A percentile compares a stretch with the other conserved stretches of the same genome.
phyloP scores from a whole-genome alignment of 23 red algal species.

The Gracilaria vermiculophylla region DNA sequence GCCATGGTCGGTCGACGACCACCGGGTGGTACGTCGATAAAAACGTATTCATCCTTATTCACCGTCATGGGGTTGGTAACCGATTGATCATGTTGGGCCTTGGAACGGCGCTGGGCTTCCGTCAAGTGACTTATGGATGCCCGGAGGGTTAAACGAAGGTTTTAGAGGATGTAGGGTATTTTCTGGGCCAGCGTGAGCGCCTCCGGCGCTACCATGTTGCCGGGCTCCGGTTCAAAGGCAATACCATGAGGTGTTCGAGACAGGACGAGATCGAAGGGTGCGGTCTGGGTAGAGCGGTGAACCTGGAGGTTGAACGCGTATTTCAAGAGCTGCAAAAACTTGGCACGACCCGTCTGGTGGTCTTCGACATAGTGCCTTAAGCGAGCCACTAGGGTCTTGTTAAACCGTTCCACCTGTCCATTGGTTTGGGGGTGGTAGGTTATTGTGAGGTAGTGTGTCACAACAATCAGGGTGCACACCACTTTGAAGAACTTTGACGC shows the following conservation, averaged over 20 bases:
- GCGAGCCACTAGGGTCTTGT: background rate
- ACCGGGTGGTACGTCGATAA: background rate
- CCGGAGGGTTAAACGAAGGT: background rate
- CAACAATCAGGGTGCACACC: background rate
- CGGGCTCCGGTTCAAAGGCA: background rate
- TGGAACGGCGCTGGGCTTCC: background rate
- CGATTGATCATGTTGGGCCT: background rate
- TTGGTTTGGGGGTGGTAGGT: slow-evolving; percentile 30
- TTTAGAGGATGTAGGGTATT: background rate
- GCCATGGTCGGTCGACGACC: background rate
- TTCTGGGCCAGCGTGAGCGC: background rate
- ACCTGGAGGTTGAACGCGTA: slow-evolving; percentile 28
- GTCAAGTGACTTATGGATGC: background rate
- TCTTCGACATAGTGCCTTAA: slow-evolving; percentile 32
- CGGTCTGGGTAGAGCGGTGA: background rate
- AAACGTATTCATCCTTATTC: background rate
- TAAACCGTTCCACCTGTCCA: slow-evolving; percentile 44
- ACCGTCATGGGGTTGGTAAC: background rate
- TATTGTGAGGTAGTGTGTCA: slow-evolving; percentile 1
- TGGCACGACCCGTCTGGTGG: slow-evolving; percentile 10
- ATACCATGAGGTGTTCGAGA: slow-evolving; percentile 13
- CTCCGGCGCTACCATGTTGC: background rate
- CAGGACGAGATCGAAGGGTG: slow-evolving; percentile 23
- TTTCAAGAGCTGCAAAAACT: background rate
- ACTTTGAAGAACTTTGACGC: slow-evolving; percentile 22